These are phyloP conservation scores for Plasmopara halstedii DNA, from an alignment of 352 stramenopile genomes.

Conservation along the genomic window DNA sequence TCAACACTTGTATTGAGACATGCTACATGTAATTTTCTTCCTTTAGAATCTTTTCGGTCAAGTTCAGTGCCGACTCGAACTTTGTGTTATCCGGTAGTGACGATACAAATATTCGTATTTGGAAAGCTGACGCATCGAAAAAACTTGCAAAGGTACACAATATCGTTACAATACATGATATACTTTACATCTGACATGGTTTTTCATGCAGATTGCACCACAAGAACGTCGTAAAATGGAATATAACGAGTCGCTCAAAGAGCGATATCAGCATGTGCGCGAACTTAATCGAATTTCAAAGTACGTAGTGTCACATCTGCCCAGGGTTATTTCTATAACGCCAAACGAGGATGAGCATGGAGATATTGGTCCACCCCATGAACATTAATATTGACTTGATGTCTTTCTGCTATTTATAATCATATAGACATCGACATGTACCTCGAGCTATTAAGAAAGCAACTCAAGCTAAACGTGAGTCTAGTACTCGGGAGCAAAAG, in stretches of 20 bases:
- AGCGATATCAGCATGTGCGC: constrained; percentile 91
- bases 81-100: constrained; percentile 98
- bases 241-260: constrained; percentile 96
- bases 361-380: constrained; percentile 11
- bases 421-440: constrained; percentile 86
- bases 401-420: not conserved
- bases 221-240: constrained; percentile 89
- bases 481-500: constrained; percentile 67
- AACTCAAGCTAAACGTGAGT: constrained; percentile 79
- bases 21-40: not conserved
- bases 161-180: no score
- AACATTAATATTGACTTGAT: not conserved
- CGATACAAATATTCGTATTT: constrained; percentile 99
- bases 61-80: constrained; percentile 85
- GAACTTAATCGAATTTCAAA: constrained; percentile 92
- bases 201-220: constrained; percentile 31
- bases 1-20: constrained; percentile 9
- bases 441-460: constrained; percentile 98
- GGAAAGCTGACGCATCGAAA: constrained; percentile 95
- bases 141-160: constrained; percentile 87
- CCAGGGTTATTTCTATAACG: not conserved
- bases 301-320: constrained; percentile 31
- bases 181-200: constrained; percentile 9
- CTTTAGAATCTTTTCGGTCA: constrained; percentile 73
- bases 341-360: constrained; percentile 3